Evolutionary conservation across 306 rosid genomes (phyloP).

Genomic region (Sophora flavescens): DNA sequence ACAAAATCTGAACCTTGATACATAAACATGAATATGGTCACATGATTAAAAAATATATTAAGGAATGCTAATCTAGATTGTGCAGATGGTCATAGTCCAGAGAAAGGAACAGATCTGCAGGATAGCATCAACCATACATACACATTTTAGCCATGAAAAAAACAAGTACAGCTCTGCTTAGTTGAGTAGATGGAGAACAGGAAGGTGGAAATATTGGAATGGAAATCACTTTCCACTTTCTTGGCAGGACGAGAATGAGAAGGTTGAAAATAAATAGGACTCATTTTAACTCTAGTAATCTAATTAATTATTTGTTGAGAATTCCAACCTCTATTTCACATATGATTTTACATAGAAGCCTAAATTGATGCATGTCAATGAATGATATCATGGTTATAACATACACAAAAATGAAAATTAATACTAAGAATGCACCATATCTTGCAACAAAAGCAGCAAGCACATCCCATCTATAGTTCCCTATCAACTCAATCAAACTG

Average conservation of each 20-base stretch:
- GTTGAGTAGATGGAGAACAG: slow-evolving; percentile 21
- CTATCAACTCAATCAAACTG: too few relatives aligned
- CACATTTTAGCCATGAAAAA: slow-evolving; percentile 28
- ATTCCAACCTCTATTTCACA: slow-evolving; percentile 13
- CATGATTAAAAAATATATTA: not conserved
- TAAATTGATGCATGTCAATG: too few relatives aligned
- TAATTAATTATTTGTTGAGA: slow-evolving; percentile 6
- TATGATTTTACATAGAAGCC: too few relatives aligned
- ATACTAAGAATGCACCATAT: too few relatives aligned
- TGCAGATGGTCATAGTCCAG: slow-evolving; percentile 12
- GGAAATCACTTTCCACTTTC: slow-evolving; percentile 1
- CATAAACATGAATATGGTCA: slow-evolving; percentile 41
- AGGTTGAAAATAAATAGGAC: not conserved
- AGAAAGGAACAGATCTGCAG: slow-evolving; percentile 22
- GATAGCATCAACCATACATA: not conserved
- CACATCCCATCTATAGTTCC: too few relatives aligned
- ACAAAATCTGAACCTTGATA: slow-evolving; percentile 77
- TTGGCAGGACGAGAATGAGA: slow-evolving; percentile 2
- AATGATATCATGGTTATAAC: too few relatives aligned
- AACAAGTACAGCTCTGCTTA: not conserved
- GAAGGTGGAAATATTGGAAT: slow-evolving; percentile 23
- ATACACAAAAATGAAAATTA: too few relatives aligned
- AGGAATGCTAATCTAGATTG: slow-evolving; percentile 9
- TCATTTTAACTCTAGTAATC: not conserved
- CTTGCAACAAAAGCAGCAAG: too few relatives aligned